Conservation (phyloP, 352 stramenopile genomes). For the Phytopythium montanum region DNA sequence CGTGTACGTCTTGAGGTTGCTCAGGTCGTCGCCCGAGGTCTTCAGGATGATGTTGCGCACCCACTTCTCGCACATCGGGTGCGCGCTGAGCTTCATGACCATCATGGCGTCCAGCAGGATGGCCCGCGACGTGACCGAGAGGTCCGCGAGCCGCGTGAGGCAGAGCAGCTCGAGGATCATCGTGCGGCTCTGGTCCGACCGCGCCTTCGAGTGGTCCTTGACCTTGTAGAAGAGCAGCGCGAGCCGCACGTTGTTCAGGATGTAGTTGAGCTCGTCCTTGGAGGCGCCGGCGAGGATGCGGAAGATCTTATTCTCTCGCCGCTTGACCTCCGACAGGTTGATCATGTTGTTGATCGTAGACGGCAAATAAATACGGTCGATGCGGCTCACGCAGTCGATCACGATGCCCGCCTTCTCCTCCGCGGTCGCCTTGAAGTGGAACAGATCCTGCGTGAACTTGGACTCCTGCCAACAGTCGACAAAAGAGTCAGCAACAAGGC, state of each 20-base stretch:
- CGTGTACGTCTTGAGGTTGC: constrained; percentile 94
- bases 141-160: constrained; percentile 88
- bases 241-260: constrained; percentile 93
- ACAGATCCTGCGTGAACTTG: constrained; percentile 67
- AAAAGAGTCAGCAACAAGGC: constrained; percentile 1
- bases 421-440: constrained; percentile 78
- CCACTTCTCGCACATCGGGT: constrained; percentile 93
- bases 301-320: constrained; percentile 94
- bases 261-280: constrained; percentile 96
- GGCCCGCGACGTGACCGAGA: constrained; percentile 91
- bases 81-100: constrained; percentile 96
- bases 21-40: constrained; percentile 95
- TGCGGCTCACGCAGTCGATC: constrained; percentile 62
- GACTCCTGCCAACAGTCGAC: constrained; percentile 19
- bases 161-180: constrained; percentile 95
- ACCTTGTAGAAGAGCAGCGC: constrained; percentile 98
- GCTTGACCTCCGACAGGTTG: constrained; percentile 74
- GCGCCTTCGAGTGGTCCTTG: constrained; percentile 86
- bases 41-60: constrained; percentile 96
- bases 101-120: constrained; percentile 96
- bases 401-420: constrained; percentile 78
- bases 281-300: constrained; percentile 93
- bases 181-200: constrained; percentile 86
- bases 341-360: constrained; percentile 90
- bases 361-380: constrained; percentile 82